A percentile compares a stretch with the other conserved stretches of the same genome.
phyloP scores from a whole-genome alignment of 306 rosid genomes.

The Rosa persica region DNA sequence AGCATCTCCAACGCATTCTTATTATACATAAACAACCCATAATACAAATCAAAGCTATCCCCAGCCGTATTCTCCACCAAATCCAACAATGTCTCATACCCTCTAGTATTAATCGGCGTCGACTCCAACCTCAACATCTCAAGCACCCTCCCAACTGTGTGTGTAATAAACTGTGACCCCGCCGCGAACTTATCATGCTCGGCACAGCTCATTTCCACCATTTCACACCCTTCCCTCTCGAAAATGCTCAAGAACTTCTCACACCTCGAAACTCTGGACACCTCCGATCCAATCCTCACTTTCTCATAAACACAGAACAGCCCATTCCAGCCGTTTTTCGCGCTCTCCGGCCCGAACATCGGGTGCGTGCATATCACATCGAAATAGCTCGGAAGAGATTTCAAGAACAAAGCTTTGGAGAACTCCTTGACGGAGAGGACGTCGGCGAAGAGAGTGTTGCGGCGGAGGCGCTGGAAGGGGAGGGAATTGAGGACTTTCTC shows the following conservation, averaged over 20 bases:
- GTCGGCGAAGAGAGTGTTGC: constrained; percentile 69
- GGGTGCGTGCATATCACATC: constrained; percentile 76
- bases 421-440: constrained; percentile 86
- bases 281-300: constrained; percentile 61
- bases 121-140: constrained; percentile 53
- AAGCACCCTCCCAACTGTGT: constrained; percentile 80
- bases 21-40: constrained; percentile 75
- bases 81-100: constrained; percentile 68
- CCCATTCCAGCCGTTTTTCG: constrained; percentile 45
- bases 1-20: constrained; percentile 64
- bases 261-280: constrained; percentile 40
- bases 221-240: constrained; percentile 64
- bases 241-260: constrained; percentile 58
- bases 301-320: constrained; percentile 56
- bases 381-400: constrained; percentile 47
- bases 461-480: constrained; percentile 64
- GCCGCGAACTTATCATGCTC: constrained; percentile 73
- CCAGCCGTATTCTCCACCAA: constrained; percentile 63
- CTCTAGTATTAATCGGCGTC: constrained; percentile 77
- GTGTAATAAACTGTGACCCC: constrained; percentile 72
- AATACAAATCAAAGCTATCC: constrained; percentile 81
- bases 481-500: constrained; percentile 51
- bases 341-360: constrained; percentile 88
- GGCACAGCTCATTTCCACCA: constrained; percentile 75
- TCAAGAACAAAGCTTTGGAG: constrained; percentile 47